Conservation (phyloP, 352 stramenopile species). For the Phytophthora cryptogea region DNA sequence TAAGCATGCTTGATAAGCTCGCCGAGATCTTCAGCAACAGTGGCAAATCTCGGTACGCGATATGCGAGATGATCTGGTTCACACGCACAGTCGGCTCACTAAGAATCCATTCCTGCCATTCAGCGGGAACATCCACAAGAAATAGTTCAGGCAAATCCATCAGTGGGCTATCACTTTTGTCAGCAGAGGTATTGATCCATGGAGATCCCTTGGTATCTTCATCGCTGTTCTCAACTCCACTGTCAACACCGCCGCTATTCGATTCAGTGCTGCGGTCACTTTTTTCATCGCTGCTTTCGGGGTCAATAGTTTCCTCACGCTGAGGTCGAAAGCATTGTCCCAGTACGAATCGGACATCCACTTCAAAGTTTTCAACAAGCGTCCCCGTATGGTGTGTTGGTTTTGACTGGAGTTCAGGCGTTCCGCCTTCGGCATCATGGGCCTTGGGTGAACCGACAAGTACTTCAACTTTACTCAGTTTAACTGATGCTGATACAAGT, state of each 20-base stretch:
- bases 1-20: conserved; percentile 39
- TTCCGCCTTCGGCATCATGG: conserved; percentile 5
- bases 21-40: conserved; percentile 61
- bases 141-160: conserved; percentile 33
- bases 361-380: conserved; percentile 56
- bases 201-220: conserved; percentile 14
- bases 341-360: conserved; percentile 32
- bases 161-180: conserved; percentile 12
- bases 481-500: conserved; percentile 33
- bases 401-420: conserved; percentile 19
- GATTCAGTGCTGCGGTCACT: conserved; percentile 23
- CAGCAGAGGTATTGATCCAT: conserved; percentile 12
- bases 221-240: conserved; percentile 9
- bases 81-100: conserved; percentile 47
- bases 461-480: conserved; percentile 44
- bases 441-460: conserved; percentile 33
- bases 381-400: conserved; percentile 38
- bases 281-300: conserved; percentile 29
- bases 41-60: conserved; percentile 77
- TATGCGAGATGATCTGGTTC: conserved; percentile 55
- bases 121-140: conserved; percentile 29
- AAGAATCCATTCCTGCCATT: conserved; percentile 59
- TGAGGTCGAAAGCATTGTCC: conserved; percentile 34
- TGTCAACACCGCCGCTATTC: conserved; percentile 16
- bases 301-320: conserved; percentile 17